Conservation (phyloP, 2,329 filamentous ascomycete genomes). For the Colletotrichum spaethianum region DNA sequence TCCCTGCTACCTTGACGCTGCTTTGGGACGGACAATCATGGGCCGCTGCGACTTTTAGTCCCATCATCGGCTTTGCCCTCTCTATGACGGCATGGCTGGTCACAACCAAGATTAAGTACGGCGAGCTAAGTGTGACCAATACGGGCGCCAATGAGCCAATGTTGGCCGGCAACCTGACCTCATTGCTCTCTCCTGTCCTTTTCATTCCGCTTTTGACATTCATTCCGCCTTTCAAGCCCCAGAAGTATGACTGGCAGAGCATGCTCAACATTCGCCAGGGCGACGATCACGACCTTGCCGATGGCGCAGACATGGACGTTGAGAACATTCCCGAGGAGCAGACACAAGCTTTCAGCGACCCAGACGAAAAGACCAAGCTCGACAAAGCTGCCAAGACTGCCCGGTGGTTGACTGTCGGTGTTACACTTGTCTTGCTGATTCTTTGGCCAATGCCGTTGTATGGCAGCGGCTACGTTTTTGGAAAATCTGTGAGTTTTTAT, state of each 20-base stretch:
- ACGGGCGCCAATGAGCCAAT: constrained; percentile 86
- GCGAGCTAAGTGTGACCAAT: constrained; percentile 74
- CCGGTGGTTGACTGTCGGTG: constrained; percentile 66
- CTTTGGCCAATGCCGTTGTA: constrained; percentile 51
- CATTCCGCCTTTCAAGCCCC: constrained; percentile 52
- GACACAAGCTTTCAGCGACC: constrained; percentile 36
- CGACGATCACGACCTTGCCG: constrained; percentile 79
- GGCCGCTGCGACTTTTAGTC: constrained; percentile 76
- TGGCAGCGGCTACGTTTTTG: constrained; percentile 48
- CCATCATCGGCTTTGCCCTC: constrained; percentile 77
- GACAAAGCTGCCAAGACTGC: constrained; percentile 62
- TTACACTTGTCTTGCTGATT: constrained; percentile 67
- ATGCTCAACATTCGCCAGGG: constrained; percentile 81
- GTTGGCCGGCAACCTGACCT: constrained; percentile 84
- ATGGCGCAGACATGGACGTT: constrained; percentile 73
- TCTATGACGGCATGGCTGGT: constrained; percentile 85
- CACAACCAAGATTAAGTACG: constrained; percentile 78
- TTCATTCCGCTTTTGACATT: constrained; percentile 80
- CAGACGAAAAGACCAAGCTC: constrained; percentile 58
- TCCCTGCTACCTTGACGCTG: constrained; percentile 81
- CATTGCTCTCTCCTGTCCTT: constrained; percentile 78
- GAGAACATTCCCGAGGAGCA: constrained; percentile 72
- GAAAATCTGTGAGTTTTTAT: constrained; percentile 40
- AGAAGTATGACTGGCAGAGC: constrained; percentile 84
- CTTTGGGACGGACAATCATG: constrained; percentile 77